phyloP scores from a whole-genome alignment of 257 asterid genomes.

The Ajuga chamaepitys region DNA sequence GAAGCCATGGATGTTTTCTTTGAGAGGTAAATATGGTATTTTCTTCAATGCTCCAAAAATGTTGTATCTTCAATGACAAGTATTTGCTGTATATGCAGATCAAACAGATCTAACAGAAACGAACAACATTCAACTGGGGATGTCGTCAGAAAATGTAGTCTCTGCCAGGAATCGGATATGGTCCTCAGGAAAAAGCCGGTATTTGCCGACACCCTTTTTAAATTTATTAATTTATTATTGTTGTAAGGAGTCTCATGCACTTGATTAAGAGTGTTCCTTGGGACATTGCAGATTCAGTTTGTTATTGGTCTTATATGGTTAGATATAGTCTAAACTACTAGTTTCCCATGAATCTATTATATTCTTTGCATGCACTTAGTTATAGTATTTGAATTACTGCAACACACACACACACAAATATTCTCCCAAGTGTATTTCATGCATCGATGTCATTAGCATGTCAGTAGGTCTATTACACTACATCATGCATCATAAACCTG shows the following conservation, averaged over 20 bases:
- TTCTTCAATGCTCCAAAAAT: not conserved
- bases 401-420: too few species aligned
- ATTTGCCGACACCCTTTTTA: constrained; percentile 22
- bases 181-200: constrained; percentile 86
- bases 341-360: constrained; percentile 7
- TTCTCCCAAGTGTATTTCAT: not conserved
- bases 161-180: constrained; percentile 82
- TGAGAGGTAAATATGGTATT: constrained; percentile 52
- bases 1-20: constrained; percentile 90
- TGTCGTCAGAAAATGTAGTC: constrained; percentile 69
- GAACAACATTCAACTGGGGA: constrained; percentile 59
- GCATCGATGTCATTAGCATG: constrained; percentile 10
- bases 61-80: constrained; percentile 11
- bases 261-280: not conserved
- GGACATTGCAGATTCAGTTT: not conserved
- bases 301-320: not conserved
- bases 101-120: constrained; percentile 53
- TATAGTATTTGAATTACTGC: too few species aligned
- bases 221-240: constrained; percentile 10
- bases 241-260: not conserved
- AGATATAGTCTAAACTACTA: not conserved
- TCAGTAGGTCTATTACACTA: not conserved
- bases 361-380: not conserved
- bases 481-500: not conserved
- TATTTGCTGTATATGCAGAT: constrained; percentile 39